A percentile compares a stretch with the other conserved stretches of the same genome.
These are phyloP conservation scores for Argentina anserina DNA, from an alignment of 306 rosid species.

Conservation along the genomic window DNA sequence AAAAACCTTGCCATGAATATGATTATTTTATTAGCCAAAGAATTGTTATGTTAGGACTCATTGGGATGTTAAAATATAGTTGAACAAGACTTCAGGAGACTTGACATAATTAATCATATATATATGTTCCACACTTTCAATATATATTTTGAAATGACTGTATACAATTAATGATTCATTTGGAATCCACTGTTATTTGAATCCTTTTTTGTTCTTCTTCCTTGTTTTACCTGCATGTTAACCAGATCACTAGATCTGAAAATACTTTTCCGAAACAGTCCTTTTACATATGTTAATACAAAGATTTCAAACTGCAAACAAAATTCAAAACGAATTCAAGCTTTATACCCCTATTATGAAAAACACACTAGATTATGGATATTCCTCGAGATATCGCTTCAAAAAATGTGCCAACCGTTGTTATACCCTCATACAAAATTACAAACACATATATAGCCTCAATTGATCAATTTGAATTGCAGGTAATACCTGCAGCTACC, in stretches of 20 bases:
- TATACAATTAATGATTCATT: background rate
- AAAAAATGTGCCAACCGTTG: background rate
- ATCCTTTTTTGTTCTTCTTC: background rate
- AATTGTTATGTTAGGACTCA: background rate
- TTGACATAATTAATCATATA: background rate
- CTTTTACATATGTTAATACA: background rate
- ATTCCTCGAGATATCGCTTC: background rate
- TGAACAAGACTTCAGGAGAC: background rate
- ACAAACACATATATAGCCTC: background rate
- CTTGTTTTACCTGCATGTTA: background rate
- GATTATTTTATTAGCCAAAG: background rate
- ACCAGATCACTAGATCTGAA: background rate
- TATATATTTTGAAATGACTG: background rate
- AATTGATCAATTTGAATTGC: conserved; percentile 7
- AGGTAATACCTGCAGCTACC: conserved; percentile 54
- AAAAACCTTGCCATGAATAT: background rate
- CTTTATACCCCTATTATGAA: background rate
- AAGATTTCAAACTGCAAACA: background rate
- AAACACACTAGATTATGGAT: background rate
- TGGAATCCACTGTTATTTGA: background rate
- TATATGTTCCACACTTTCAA: background rate
- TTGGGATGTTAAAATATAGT: background rate
- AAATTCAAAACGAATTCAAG: background rate
- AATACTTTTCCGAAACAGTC: background rate
- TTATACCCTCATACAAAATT: background rate